Conservation (phyloP, 1,284 basidiomycete species). For the Erythrobasidium hasegawianum region DNA sequence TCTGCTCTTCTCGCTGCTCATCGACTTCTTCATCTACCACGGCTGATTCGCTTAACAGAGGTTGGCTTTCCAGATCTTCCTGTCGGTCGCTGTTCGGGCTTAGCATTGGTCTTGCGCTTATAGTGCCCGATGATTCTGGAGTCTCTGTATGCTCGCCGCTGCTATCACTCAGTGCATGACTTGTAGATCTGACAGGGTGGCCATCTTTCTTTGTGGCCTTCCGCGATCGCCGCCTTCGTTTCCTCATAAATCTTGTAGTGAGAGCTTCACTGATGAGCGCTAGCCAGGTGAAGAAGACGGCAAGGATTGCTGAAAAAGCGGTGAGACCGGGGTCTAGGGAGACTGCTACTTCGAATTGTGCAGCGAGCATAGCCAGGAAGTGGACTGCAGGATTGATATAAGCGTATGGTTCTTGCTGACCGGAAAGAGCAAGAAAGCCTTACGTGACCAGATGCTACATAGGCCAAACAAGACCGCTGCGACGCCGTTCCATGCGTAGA, state of each 20-base stretch:
- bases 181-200: too few relatives aligned
- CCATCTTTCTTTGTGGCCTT: too few relatives aligned
- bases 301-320: constrained; percentile 1
- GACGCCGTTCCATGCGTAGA: background rate
- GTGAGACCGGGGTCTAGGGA: background rate
- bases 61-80: background rate
- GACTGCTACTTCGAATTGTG: background rate
- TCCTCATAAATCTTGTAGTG: background rate
- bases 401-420: too few relatives aligned
- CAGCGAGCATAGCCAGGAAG: constrained; percentile 7
- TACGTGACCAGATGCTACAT: background rate
- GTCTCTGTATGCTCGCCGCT: too few relatives aligned
- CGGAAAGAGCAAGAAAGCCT: too few relatives aligned
- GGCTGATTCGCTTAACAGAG: background rate
- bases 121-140: too few relatives aligned
- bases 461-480: constrained; percentile 3
- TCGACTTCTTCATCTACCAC: background rate
- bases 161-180: too few relatives aligned
- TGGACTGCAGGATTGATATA: background rate
- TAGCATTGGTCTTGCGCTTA: background rate
- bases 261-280: background rate
- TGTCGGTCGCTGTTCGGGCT: background rate
- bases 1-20: background rate
- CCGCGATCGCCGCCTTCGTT: background rate
- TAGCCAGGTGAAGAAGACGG: constrained; percentile 12